Evolutionary conservation across 495 filamentous ascomycete genomes (phyloP).

Genomic region (Penicillium dipodomyicola): DNA sequence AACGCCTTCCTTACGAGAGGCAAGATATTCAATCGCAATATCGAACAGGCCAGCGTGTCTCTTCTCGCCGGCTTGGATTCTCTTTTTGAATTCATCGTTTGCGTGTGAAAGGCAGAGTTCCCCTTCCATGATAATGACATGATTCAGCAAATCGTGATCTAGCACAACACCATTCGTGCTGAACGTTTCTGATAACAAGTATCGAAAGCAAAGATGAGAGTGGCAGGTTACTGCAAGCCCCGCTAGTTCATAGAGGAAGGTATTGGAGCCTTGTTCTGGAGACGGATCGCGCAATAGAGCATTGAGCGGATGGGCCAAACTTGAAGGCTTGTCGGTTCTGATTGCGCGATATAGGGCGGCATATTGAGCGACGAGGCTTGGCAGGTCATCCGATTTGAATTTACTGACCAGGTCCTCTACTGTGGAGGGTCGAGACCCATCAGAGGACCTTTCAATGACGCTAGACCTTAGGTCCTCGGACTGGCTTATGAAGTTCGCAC

Average conservation of each 20-base stretch:
- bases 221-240: slow-evolving; percentile 2
- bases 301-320: neutral
- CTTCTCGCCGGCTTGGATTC: neutral
- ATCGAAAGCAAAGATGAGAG: neutral
- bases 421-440: no score
- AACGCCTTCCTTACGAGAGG: neutral
- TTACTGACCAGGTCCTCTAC: no score
- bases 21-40: neutral
- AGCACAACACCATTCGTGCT: neutral
- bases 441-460: neutral
- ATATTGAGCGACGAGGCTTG: neutral
- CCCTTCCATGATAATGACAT: slow-evolving; percentile 4
- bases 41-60: neutral
- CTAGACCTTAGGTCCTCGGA: neutral
- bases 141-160: neutral
- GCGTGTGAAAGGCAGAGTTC: neutral
- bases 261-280: neutral
- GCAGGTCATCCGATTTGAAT: no score
- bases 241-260: slow-evolving; percentile 1
- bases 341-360: neutral
- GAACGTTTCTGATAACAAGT: slow-evolving; percentile 10
- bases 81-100: no score
- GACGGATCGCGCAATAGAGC: neutral
- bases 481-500: neutral
- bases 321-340: slow-evolving; percentile 2